phyloP scores from a whole-genome alignment of 352 stramenopile genomes.

The Globisporangium carolinianum region DNA sequence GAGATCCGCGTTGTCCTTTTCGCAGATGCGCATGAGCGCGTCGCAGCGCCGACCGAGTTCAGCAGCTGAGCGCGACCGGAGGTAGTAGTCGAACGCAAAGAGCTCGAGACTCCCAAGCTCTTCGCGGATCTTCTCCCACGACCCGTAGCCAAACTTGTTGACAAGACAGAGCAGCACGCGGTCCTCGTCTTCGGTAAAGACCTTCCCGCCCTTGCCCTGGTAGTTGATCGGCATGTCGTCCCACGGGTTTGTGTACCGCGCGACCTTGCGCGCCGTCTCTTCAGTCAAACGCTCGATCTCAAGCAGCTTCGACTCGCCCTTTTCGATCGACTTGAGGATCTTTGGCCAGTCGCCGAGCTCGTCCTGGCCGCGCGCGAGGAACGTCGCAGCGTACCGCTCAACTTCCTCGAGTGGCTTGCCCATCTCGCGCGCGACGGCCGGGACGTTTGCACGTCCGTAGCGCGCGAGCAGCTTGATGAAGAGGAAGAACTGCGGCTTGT shows the following conservation, averaged over 20 bases:
- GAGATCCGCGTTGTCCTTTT: slow-evolving; percentile 89
- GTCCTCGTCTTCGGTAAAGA: slow-evolving; percentile 97
- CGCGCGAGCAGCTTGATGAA: slow-evolving; percentile 81
- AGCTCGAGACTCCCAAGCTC: slow-evolving; percentile 89
- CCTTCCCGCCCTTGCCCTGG: slow-evolving; percentile 87
- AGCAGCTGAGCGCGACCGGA: slow-evolving; percentile 92
- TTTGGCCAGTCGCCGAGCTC: slow-evolving; percentile 78
- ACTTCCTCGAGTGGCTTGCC: slow-evolving; percentile 76
- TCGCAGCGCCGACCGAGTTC: slow-evolving; percentile 96
- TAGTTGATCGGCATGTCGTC: slow-evolving; percentile 87
- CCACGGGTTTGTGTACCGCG: slow-evolving; percentile 75
- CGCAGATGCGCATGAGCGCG: slow-evolving; percentile 91
- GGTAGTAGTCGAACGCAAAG: slow-evolving; percentile 99
- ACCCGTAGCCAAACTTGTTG: slow-evolving; percentile 95
- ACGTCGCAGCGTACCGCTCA: slow-evolving; percentile 53
- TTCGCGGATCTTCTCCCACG: slow-evolving; percentile 95
- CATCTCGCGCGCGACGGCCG: slow-evolving; percentile 79
- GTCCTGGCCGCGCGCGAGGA: slow-evolving; percentile 59
- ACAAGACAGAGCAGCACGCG: slow-evolving; percentile 96
- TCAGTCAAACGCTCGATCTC: slow-evolving; percentile 81
- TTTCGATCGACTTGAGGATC: slow-evolving; percentile 85
- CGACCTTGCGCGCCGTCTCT: slow-evolving; percentile 67
- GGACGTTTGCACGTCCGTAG: slow-evolving; percentile 69
- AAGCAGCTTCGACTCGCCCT: slow-evolving; percentile 81
- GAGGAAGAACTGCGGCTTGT: slow-evolving; percentile 83